Evolutionary conservation across 2,329 filamentous ascomycete species (phyloP).

Genomic region (Phoma sp.): DNA sequence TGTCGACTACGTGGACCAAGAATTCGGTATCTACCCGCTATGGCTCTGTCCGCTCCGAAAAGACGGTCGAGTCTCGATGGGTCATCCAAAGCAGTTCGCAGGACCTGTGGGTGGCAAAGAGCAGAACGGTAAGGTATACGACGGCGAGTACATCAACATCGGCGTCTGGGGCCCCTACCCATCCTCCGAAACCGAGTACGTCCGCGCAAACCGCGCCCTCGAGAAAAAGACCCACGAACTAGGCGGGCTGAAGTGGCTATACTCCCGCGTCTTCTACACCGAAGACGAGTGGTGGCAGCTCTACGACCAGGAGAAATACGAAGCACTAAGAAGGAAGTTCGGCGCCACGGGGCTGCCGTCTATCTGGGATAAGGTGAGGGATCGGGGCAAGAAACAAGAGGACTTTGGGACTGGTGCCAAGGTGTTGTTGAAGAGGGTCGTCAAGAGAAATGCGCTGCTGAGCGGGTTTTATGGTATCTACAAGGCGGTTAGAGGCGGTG

Average conservation of each 20-base stretch:
- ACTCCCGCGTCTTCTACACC: slow-evolving; percentile 85
- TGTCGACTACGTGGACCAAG: slow-evolving; percentile 56
- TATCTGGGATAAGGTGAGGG: slow-evolving; percentile 71
- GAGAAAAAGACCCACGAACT: slow-evolving; percentile 73
- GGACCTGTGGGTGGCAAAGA: slow-evolving; percentile 11
- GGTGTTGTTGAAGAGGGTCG: slow-evolving; percentile 28
- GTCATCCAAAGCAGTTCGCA: slow-evolving; percentile 26
- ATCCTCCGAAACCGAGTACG: slow-evolving; percentile 62
- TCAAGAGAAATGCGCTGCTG: slow-evolving; percentile 40
- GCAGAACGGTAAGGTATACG: slow-evolving; percentile 9
- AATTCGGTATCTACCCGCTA: slow-evolving; percentile 60
- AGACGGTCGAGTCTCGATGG: slow-evolving; percentile 40
- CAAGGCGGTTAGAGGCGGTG: slow-evolving; percentile 42
- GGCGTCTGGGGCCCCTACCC: slow-evolving; percentile 80
- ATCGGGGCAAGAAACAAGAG: slow-evolving; percentile 41
- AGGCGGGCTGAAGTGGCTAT: slow-evolving; percentile 84
- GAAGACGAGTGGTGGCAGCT: slow-evolving; percentile 72
- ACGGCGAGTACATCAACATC: slow-evolving; percentile 47
- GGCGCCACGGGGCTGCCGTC: slow-evolving; percentile 66
- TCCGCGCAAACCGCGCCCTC: slow-evolving; percentile 72
- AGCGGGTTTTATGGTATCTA: slow-evolving; percentile 49
- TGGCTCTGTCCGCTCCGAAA: slow-evolving; percentile 63
- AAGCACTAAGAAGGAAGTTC: slow-evolving; percentile 68
- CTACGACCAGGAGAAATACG: slow-evolving; percentile 68
- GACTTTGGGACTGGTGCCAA: slow-evolving; percentile 28